Evolutionary conservation across 208 protist genomes (phyloP), one percentile per base, ranked within the genome.

Genomic region (Balamuthia mandrillaris): DNA sequence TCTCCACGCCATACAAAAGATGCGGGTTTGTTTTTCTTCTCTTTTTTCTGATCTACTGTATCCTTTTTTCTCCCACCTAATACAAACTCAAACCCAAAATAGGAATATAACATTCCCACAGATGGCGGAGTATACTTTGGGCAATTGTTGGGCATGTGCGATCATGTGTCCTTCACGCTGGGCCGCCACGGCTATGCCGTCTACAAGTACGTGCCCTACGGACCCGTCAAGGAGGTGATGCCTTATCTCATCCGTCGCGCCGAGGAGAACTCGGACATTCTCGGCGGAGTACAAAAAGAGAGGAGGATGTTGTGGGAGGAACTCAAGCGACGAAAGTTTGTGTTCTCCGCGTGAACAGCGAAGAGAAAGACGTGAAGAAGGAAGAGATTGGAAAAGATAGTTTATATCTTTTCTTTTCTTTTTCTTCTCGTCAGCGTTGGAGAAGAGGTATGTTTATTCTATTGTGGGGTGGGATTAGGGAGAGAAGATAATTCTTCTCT

Each of bases 181-280:
- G 95, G 94, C 45, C 88, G 90, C 41, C 89, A 94, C 1, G 94
- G 94, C 21, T 97, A 94, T 61, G 87, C 47, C 1, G 70, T 79
- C 47, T 79, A 79, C 68, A 94, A 94, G 91, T 99, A 99, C 93
- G 91, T 98, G 12, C 97, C 97, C 7, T 99, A 98, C 87, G 97
- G 97, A 12, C 96, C 96, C 37, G 94, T 98, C 42, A 65, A 91
- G 54, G 95, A 98, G 87, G 96, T 97, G 9, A 91, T 99, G 75
- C 96, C 97, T 45, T 99, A 98, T 88, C 91, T 98, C 37, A 92
- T 96, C 49, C 93, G 96, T 56, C 90, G 96, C n/a, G 95, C 95
- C 9, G 91, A 97, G 70, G 97, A 99, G 91, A 99, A 98, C 39
- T 21, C 47, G 14, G 88, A 91, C 74, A 56, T 92, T 44, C 44